Percentiles rank a stretch among this genome's conserved stretches.
These are phyloP conservation scores for Fusarium xyrophilum DNA, from an alignment of 2,329 filamentous ascomycete species.

Conservation along the genomic window DNA sequence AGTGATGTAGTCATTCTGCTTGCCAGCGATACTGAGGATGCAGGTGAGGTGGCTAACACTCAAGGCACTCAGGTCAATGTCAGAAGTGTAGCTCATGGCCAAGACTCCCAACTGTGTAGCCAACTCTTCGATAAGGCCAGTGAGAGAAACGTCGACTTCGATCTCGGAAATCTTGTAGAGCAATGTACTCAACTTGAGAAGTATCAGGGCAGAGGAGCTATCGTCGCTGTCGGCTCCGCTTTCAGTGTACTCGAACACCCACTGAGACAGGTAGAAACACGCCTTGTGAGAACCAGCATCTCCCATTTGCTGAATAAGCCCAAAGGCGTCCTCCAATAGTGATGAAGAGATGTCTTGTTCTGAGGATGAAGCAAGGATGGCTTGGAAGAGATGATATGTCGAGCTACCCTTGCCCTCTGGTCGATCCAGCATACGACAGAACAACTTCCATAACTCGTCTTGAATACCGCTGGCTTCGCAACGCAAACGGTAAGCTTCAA, in stretches of 20 bases:
- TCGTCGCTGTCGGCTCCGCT: background rate
- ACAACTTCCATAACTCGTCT: background rate
- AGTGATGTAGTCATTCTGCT: background rate
- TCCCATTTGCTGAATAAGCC: fast-evolving
- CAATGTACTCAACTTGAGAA: background rate
- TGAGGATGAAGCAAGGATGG: background rate
- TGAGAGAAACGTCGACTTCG: background rate
- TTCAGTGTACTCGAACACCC: background rate
- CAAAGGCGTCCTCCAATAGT: background rate
- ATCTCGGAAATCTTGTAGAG: background rate
- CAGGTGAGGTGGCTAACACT: background rate
- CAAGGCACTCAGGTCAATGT: background rate
- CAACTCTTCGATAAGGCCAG: background rate
- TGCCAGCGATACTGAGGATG: background rate
- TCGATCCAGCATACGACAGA: background rate
- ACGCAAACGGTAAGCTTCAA: background rate
- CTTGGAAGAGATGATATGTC: background rate
- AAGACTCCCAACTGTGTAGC: background rate
- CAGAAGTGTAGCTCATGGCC: background rate
- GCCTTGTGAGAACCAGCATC: background rate
- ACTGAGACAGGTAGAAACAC: background rate
- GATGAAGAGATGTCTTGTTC: background rate
- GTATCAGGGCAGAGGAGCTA: background rate
- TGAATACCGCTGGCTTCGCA: background rate
- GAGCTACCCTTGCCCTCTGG: background rate